Percentiles rank a stretch among this genome's conserved stretches.
Evolutionary conservation across 1,139 yeast genomes (phyloP).

Genomic region (Yamadazyma pseudoaaseri): DNA sequence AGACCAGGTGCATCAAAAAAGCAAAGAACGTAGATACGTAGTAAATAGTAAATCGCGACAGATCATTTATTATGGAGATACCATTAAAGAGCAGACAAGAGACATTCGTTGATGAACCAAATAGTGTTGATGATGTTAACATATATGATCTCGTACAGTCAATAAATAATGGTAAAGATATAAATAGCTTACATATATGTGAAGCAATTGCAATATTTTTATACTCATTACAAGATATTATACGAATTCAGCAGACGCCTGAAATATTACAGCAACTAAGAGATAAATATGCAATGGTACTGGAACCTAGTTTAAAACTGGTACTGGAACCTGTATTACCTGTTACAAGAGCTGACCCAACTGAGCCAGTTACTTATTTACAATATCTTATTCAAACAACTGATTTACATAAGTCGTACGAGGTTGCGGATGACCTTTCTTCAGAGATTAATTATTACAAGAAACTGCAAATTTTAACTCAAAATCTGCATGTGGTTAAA

Average conservation of each 20-base stretch:
- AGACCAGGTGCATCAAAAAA: constrained; percentile 16
- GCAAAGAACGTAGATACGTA: background rate
- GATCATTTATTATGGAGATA: constrained; percentile 50
- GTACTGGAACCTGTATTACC: constrained; percentile 8
- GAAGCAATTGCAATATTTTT: constrained; percentile 37
- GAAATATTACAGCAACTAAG: constrained; percentile 27
- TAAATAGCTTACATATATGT: constrained; percentile 34
- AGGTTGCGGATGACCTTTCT: constrained; percentile 16
- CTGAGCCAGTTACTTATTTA: constrained; percentile 1
- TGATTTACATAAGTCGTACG: constrained; percentile 9
- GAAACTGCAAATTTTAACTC: constrained; percentile 17
- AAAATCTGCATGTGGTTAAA: constrained; percentile 29
- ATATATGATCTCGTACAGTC: constrained; percentile 38
- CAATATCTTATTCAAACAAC: constrained; percentile 11
- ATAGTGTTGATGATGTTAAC: constrained; percentile 31
- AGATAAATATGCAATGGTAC: background rate
- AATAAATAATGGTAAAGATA: constrained; percentile 29
- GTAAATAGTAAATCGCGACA: background rate
- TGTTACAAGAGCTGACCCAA: constrained; percentile 7
- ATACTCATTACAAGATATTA: constrained; percentile 32
- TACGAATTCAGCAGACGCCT: constrained; percentile 27
- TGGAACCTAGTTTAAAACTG: background rate
- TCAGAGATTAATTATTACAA: constrained; percentile 21
- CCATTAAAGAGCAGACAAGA: constrained; percentile 41
- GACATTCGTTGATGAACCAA: constrained; percentile 46